Conservation (phyloP, 805 yeast species). For the Komagataella pastoris region DNA sequence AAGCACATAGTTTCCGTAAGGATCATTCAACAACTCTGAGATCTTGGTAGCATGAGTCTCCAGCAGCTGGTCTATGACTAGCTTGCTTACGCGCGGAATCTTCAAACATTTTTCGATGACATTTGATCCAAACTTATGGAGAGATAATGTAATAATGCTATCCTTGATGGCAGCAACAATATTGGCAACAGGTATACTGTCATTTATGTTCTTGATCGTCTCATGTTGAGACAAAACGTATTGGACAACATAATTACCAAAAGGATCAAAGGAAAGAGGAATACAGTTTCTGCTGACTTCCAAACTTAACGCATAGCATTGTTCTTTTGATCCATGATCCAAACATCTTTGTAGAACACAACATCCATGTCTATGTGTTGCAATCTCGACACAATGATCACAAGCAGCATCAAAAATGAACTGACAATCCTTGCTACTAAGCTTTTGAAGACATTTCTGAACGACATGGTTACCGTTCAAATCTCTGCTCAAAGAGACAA, state of each 20-base stretch:
- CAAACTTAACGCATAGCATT: constrained; percentile 52
- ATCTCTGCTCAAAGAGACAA: constrained; percentile 74
- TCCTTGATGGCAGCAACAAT: constrained; percentile 4
- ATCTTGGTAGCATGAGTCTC: constrained; percentile 7
- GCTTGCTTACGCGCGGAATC: constrained; percentile 29
- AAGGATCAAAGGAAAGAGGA: constrained; percentile 75
- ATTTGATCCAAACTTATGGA: constrained; percentile 49
- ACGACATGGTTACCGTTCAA: constrained; percentile 95
- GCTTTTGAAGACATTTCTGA: constrained; percentile 76
- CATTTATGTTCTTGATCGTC: constrained; percentile 3
- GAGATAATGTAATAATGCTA: constrained; percentile 22
- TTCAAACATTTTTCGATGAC: constrained; percentile 45
- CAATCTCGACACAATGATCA: constrained; percentile 60
- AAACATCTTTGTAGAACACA: constrained; percentile 92
- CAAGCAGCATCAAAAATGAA: constrained; percentile 84
- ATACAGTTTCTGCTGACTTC: constrained; percentile 60
- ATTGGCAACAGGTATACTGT: neutral
- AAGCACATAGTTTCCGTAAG: constrained; percentile 45
- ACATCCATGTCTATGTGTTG: constrained; percentile 95
- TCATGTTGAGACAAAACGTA: constrained; percentile 41
- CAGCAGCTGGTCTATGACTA: constrained; percentile 30
- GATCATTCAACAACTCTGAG: constrained; percentile 31
- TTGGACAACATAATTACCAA: constrained; percentile 94
- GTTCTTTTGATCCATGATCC: constrained; percentile 70
- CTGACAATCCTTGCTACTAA: constrained; percentile 58